Percentiles rank a stretch among this genome's conserved stretches.
phyloP scores from a whole-genome alignment of 2,329 filamentous ascomycete species.

The Alternaria solani region DNA sequence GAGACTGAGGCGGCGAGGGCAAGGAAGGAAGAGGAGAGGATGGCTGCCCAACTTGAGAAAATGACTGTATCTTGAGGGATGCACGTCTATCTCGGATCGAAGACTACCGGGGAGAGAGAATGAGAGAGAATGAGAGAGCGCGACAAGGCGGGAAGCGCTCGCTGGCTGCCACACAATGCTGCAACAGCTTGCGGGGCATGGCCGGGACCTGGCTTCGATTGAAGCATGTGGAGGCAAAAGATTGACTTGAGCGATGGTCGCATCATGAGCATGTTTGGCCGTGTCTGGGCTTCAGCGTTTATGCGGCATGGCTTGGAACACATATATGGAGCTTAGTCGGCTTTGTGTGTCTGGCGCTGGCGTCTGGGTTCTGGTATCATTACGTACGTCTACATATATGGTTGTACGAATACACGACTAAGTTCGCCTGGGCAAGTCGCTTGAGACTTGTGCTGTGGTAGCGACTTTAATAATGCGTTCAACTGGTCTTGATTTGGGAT shows the following conservation, averaged over 20 bases:
- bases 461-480: not conserved
- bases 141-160: conserved; percentile 14
- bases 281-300: conserved; percentile 8
- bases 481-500: not conserved
- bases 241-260: not conserved
- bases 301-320: not conserved
- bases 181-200: conserved; percentile 44
- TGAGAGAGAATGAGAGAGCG: not conserved
- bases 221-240: conserved; percentile 1
- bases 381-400: conserved; percentile 7
- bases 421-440: conserved; percentile 5
- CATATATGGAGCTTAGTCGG: conserved; percentile 1
- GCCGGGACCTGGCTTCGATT: conserved; percentile 10
- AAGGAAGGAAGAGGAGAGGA: conserved; percentile 78
- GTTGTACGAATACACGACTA: conserved; percentile 5
- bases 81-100: not conserved
- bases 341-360: conserved; percentile 17
- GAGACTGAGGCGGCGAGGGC: conserved; percentile 82
- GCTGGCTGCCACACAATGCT: conserved; percentile 39
- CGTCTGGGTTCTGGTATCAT: conserved; percentile 12
- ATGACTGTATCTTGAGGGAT: conserved; percentile 29
- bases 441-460: not conserved
- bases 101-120: not conserved
- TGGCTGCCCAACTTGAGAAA: conserved; percentile 46
- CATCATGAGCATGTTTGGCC: conserved; percentile 3